These are phyloP conservation scores for Bipolaris bicolor DNA, from an alignment of 2,329 filamentous ascomycete genomes.

Conservation along the genomic window DNA sequence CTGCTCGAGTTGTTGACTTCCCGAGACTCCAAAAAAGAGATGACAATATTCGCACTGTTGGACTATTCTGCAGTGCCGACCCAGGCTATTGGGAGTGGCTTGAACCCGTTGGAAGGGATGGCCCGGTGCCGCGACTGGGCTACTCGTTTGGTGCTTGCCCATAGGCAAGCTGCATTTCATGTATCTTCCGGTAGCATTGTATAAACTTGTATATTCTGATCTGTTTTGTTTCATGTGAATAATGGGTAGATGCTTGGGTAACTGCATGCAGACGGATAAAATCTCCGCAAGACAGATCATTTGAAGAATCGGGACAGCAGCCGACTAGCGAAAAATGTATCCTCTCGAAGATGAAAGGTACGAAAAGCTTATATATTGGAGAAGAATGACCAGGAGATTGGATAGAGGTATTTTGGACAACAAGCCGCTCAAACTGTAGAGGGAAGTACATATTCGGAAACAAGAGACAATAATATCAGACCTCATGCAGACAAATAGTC, in stretches of 20 bases:
- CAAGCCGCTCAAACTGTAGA: too few species aligned
- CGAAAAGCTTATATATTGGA: too few species aligned
- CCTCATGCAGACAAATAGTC: not conserved
- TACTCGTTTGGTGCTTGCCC: not conserved
- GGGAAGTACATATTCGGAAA: too few species aligned
- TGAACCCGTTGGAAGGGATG: not conserved
- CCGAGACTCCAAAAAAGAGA: constrained; percentile 11
- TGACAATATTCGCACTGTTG: not conserved
- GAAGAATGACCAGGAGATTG: too few species aligned
- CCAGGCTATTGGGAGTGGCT: not conserved
- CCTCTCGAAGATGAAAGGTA: not conserved
- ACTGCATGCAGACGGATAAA: not conserved
- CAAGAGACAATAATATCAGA: not conserved
- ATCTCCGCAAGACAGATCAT: not conserved
- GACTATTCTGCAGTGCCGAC: not conserved
- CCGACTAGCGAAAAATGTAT: not conserved
- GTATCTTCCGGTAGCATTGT: not conserved
- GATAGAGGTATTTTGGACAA: too few species aligned
- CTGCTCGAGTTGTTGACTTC: constrained; percentile 5
- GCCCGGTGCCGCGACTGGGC: not conserved
- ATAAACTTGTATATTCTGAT: not conserved
- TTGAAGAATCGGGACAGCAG: not conserved
- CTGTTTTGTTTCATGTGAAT: constrained; percentile 3
- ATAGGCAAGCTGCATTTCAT: not conserved
- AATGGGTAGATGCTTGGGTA: constrained; percentile 2